Evolutionary conservation across 2,329 filamentous ascomycete genomes (phyloP).

Genomic region (Cladosporium sp.): DNA sequence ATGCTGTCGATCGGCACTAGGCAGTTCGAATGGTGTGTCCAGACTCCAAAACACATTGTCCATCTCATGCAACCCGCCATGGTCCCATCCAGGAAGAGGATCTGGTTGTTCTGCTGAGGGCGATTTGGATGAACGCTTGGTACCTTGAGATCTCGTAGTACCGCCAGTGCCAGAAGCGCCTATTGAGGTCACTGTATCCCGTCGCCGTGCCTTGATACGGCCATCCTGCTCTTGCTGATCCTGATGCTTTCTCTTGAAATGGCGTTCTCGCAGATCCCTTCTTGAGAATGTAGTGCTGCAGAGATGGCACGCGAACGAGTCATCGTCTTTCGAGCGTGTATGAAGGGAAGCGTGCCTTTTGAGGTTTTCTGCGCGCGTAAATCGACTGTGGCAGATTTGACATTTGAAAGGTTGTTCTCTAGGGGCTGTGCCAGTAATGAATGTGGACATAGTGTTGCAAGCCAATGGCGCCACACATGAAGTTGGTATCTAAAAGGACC

Average conservation of each 20-base stretch:
- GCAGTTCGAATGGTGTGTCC: background rate
- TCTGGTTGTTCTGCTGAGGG: background rate
- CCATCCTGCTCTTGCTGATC: conserved; percentile 20
- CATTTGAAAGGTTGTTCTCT: conserved; percentile 39
- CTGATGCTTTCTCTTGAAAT: conserved; percentile 41
- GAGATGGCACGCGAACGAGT: conserved; percentile 33
- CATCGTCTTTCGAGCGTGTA: conserved; percentile 20
- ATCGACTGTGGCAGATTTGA: conserved; percentile 35
- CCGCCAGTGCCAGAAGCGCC: background rate
- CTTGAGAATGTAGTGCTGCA: conserved; percentile 41
- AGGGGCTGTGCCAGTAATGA: background rate
- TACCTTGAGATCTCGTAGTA: background rate
- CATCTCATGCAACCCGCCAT: background rate
- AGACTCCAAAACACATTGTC: background rate
- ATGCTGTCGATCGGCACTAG: too few relatives aligned
- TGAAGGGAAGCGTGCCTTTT: conserved; percentile 42
- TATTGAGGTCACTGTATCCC: conserved; percentile 4
- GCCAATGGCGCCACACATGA: too few relatives aligned
- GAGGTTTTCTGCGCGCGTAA: conserved; percentile 40
- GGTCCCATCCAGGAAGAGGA: background rate
- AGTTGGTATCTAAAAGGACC: too few relatives aligned
- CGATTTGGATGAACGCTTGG: background rate
- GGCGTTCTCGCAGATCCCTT: conserved; percentile 37
- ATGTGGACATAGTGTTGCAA: background rate
- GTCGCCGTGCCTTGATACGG: conserved; percentile 4